Base-by-base conservation (phyloP, 495 filamentous ascomycete species). In the Aspergillus baeticus region DNA sequence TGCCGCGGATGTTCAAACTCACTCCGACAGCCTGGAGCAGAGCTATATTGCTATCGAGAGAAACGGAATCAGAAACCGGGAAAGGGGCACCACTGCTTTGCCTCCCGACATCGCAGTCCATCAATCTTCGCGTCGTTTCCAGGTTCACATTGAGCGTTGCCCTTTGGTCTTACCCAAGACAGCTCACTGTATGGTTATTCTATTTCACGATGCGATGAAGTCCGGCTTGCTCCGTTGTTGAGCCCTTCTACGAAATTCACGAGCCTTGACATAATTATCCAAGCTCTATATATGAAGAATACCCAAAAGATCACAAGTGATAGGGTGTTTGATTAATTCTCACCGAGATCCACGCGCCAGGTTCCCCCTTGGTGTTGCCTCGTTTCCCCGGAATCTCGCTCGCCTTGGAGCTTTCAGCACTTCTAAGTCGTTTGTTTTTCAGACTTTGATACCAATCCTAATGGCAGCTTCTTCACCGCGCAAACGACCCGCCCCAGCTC, bases 401-500 rank as follows among this genome's bases (percentile, higher is more conserved):
- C 26, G 26, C 26, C 26, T 29, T 29, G 3, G 8, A 29, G 26
- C 26, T 38, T 38, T 38, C n/a, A 38, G 36, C 5, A 14, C 36
- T 29, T 8, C 8, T 29, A 3, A 29, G 26, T 29, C 26, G n/a
- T n/a, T n/a, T n/a, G n/a, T 29, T n/a, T 21, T n/a, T 39, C 10
- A 22, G 45, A 17, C n/a, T 48, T 10, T 6, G 17, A n/a, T 22
- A 45, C 20, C 38, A 41, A 23, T 33, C 54, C 23, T 37, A 31
- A 77, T 78, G 73, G 73, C 67, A 45, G 71, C 68, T 31, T 41
- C 66, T 62, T 15, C 45, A 57, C 37, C 46, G 51, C 59, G 65
- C 15, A 69, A 67, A 46, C 71, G 73, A 52, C 77, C 77, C 35
- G 74, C 81, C 54, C 77, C 82, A 23, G 76, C 77, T 34, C 66